phyloP scores from a whole-genome alignment of 345 rosid genomes.

The Acer negundo region DNA sequence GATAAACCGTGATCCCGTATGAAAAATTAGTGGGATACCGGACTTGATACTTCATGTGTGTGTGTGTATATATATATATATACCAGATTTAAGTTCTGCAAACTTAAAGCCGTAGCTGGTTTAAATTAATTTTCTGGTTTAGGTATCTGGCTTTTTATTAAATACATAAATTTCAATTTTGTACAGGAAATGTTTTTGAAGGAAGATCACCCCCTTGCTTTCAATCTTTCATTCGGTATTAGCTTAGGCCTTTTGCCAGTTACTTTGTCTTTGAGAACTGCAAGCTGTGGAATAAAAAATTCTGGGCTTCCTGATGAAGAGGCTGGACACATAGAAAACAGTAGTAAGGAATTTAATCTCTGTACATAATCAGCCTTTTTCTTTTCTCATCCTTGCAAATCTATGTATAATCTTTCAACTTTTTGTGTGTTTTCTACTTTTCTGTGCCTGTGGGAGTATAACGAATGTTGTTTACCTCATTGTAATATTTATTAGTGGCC shows the following conservation, averaged over 20 bases:
- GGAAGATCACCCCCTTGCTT: constrained; percentile 93
- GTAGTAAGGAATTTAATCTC: constrained; percentile 53
- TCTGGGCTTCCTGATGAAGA: constrained; percentile 76
- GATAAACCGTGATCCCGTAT: too few species aligned
- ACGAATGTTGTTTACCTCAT: neutral
- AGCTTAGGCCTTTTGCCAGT: constrained; percentile 91
- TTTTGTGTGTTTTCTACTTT: neutral
- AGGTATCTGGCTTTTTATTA: constrained; percentile 26
- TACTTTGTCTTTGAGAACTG: constrained; percentile 67
- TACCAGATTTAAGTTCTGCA: constrained; percentile 12
- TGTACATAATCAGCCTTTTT: neutral
- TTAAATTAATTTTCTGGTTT: constrained; percentile 22
- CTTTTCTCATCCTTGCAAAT: constrained; percentile 4
- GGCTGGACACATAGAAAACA: constrained; percentile 65
- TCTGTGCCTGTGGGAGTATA: constrained; percentile 8
- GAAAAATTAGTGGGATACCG: too few species aligned
- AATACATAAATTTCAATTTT: constrained; percentile 26
- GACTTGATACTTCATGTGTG: too few species aligned
- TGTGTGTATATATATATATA: neutral
- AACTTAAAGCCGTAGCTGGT: constrained; percentile 5
- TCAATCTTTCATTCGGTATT: constrained; percentile 71
- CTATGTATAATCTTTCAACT: neutral
- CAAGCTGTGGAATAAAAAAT: constrained; percentile 85
- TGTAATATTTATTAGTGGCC: neutral
- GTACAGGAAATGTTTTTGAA: constrained; percentile 69